Percentiles rank a stretch among this genome's conserved stretches.
These are phyloP conservation scores for Sporisorium scitamineum DNA, from an alignment of 1,284 basidiomycete genomes.

Conservation along the genomic window DNA sequence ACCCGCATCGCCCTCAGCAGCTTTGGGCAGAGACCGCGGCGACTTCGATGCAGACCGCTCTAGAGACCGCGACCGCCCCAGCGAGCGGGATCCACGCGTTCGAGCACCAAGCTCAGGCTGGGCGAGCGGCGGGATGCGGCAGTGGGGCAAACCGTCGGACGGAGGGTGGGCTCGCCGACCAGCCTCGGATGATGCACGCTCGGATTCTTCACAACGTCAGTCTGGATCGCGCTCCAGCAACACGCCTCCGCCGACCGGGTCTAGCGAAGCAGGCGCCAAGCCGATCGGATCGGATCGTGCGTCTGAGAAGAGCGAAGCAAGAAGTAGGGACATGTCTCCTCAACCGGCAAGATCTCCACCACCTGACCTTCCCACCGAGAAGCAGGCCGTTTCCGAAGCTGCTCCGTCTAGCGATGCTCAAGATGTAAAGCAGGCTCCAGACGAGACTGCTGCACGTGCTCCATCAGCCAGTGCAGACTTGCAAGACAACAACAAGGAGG, in stretches of 20 bases:
- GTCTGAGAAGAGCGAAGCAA: constrained; percentile 28
- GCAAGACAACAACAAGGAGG: neutral
- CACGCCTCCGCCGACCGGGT: constrained; percentile 28
- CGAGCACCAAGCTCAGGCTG: constrained; percentile 29
- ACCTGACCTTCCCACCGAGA: neutral
- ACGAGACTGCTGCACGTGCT: neutral
- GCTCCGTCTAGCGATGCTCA: neutral
- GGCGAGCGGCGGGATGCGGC: constrained; percentile 31
- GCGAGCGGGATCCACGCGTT: constrained; percentile 28
- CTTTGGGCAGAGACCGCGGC: constrained; percentile 17
- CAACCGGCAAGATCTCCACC: constrained; percentile 11
- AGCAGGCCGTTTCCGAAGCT: neutral
- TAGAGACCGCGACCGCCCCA: constrained; percentile 33
- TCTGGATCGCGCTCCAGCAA: constrained; percentile 25
- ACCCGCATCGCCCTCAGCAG: constrained; percentile 27
- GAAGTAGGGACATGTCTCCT: constrained; percentile 37
- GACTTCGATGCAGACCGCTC: constrained; percentile 44
- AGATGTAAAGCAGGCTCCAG: neutral
- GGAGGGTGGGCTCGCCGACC: constrained; percentile 32
- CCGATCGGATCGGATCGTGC: constrained; percentile 22
- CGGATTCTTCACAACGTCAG: constrained; percentile 32
- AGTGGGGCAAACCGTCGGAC: constrained; percentile 44
- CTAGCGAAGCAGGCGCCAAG: constrained; percentile 18
- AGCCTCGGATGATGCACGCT: constrained; percentile 34
- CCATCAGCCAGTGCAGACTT: neutral